A percentile compares a stretch with the other conserved stretches of the same genome.
These are phyloP conservation scores for Metschnikowia koreensis DNA, from an alignment of 805 yeast genomes.

Conservation along the genomic window DNA sequence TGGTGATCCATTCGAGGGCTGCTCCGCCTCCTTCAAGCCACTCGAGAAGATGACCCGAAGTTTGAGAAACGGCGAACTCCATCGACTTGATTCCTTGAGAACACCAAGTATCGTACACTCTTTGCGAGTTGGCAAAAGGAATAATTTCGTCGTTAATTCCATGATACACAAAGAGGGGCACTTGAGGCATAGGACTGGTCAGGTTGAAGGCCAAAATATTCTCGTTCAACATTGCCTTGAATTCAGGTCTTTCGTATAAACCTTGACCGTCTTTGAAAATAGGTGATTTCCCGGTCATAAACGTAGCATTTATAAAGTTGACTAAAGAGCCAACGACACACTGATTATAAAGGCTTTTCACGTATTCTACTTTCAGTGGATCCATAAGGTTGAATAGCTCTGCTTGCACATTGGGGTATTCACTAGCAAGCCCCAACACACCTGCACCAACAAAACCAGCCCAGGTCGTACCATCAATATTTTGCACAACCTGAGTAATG, in stretches of 20 bases:
- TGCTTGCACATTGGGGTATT: constrained; percentile 27
- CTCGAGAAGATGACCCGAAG: constrained; percentile 29
- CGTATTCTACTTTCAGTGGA: background rate
- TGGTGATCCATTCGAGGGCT: constrained; percentile 13
- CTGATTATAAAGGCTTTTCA: background rate
- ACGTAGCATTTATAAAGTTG: background rate
- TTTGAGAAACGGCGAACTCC: constrained; percentile 26
- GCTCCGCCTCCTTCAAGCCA: constrained; percentile 14
- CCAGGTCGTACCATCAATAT: constrained; percentile 25
- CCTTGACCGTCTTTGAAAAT: constrained; percentile 9
- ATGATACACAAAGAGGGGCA: constrained; percentile 28
- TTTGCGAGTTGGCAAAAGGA: constrained; percentile 19
- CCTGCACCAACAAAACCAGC: constrained; percentile 33
- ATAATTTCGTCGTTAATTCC: constrained; percentile 24
- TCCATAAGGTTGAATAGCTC: background rate
- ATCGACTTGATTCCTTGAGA: constrained; percentile 26
- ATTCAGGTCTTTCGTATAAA: constrained; percentile 6
- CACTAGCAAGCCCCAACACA: constrained; percentile 30
- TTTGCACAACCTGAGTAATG: constrained; percentile 26
- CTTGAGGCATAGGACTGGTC: constrained; percentile 19
- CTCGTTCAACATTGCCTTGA: constrained; percentile 2
- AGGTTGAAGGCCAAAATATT: constrained; percentile 9
- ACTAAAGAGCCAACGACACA: background rate
- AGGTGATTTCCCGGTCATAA: constrained; percentile 9
- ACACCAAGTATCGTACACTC: constrained; percentile 30